Evolutionary conservation across 139 green algal genomes (phyloP).

Genomic region (Micractinium conductrix): DNA sequence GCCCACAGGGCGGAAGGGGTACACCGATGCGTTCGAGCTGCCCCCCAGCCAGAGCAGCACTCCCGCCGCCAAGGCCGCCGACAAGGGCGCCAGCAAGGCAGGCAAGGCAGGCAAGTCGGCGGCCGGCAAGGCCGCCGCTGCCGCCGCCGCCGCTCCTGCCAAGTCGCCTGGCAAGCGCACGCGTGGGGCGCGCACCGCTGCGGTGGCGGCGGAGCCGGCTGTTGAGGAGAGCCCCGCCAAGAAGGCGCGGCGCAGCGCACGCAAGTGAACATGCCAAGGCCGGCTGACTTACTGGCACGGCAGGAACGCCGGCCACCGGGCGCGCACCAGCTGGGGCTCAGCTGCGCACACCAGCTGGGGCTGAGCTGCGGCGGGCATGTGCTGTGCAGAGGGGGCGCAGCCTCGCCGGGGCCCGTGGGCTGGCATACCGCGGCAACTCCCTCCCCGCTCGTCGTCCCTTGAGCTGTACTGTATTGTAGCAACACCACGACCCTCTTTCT

Average conservation of each 20-base stretch:
- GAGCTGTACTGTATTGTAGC: no score
- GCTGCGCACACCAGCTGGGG: neutral
- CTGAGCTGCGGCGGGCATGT: no score
- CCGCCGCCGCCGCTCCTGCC: neutral
- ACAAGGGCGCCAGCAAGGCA: neutral
- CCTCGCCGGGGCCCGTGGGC: no score
- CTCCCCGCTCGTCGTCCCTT: no score
- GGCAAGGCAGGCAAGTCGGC: no score
- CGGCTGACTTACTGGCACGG: neutral
- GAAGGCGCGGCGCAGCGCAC: constrained; percentile 11
- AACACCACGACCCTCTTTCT: no score
- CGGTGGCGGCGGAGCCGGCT: neutral
- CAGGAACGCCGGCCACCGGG: neutral
- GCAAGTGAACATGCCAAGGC: neutral
- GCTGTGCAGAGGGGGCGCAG: no score
- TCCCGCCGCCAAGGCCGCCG: neutral
- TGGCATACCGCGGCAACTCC: no score
- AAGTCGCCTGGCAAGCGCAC: constrained; percentile 32
- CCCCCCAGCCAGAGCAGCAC: constrained; percentile 20
- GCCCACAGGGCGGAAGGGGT: constrained; percentile 2
- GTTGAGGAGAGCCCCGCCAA: constrained; percentile 17
- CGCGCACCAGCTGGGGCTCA: neutral
- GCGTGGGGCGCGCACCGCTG: neutral
- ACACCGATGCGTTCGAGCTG: constrained; percentile 22
- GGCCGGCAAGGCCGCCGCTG: neutral